Conservation (phyloP, 805 yeast genomes). For the Ogataea methylovora region DNA sequence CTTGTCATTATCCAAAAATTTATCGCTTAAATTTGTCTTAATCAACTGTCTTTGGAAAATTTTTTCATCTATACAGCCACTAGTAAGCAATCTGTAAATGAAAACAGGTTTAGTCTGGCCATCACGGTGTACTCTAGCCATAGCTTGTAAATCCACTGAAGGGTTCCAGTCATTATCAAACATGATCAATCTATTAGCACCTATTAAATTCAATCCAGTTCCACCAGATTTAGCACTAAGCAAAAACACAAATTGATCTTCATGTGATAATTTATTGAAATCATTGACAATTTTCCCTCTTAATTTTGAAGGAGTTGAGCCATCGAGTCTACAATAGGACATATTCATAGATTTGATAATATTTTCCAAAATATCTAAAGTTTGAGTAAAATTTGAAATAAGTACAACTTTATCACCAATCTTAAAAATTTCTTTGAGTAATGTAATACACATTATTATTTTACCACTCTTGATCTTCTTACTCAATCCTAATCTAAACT, state of each 20-base stretch:
- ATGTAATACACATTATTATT: slow-evolving; percentile 46
- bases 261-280: slow-evolving; percentile 47
- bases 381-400: slow-evolving; percentile 83
- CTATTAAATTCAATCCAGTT: slow-evolving; percentile 80
- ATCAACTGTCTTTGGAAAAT: slow-evolving; percentile 87
- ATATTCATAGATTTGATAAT: slow-evolving; percentile 42
- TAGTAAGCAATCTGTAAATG: slow-evolving; percentile 79
- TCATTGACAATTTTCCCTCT: slow-evolving; percentile 60
- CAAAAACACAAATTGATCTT: slow-evolving; percentile 53
- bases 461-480: slow-evolving; percentile 49
- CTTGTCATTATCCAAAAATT: slow-evolving; percentile 42
- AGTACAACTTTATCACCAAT: slow-evolving; percentile 58
- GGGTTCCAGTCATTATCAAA: slow-evolving; percentile 99
- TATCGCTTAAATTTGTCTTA: slow-evolving; percentile 72
- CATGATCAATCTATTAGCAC: slow-evolving; percentile 78
- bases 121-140: slow-evolving; percentile 93
- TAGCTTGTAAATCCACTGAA: slow-evolving; percentile 83
- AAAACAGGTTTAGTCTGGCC: slow-evolving; percentile 78
- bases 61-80: slow-evolving; percentile 95
- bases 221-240: slow-evolving; percentile 93
- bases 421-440: slow-evolving; percentile 42
- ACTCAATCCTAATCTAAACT: slow-evolving; percentile 18
- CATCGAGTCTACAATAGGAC: slow-evolving; percentile 66
- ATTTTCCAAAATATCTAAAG: slow-evolving; percentile 67
- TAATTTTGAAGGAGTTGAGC: slow-evolving; percentile 62